Conservation (phyloP, 179 eudicot species). For the Silene coronaria region DNA sequence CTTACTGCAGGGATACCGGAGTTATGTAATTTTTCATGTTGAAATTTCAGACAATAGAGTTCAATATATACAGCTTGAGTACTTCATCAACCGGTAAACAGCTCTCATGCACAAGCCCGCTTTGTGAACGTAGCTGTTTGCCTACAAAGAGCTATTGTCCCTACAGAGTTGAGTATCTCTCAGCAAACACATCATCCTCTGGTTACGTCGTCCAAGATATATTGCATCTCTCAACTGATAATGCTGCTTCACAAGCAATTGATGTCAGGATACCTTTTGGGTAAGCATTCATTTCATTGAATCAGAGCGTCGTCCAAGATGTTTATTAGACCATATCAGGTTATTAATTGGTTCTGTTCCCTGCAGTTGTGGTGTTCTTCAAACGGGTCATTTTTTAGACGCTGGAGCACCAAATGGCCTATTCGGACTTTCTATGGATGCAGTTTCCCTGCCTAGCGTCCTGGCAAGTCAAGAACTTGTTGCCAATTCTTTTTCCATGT, state of each 20-base stretch:
- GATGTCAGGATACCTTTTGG: constrained; percentile 61
- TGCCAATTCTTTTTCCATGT: constrained; percentile 88
- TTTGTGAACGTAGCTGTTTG: constrained; percentile 40
- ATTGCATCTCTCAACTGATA: constrained; percentile 54
- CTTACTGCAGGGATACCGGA: neutral
- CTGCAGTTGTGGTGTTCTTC: constrained; percentile 67
- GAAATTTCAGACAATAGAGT: constrained; percentile 28
- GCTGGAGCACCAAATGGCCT: constrained; percentile 82
- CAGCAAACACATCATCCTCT: constrained; percentile 57
- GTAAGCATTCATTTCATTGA: constrained; percentile 30
- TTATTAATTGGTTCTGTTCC: neutral
- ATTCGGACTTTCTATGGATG: constrained; percentile 66
- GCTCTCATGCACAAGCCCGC: constrained; percentile 53
- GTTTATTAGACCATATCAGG: neutral
- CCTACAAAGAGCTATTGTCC: constrained; percentile 35
- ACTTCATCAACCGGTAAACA: constrained; percentile 49
- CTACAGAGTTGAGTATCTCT: constrained; percentile 50
- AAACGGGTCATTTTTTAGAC: constrained; percentile 67
- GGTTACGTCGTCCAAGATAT: constrained; percentile 72
- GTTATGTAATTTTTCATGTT: neutral
- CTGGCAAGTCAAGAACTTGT: constrained; percentile 49
- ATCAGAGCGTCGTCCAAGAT: no score
- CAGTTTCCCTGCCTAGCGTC: constrained; percentile 63
- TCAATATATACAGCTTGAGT: constrained; percentile 57
- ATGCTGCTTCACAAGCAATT: constrained; percentile 29